Base-by-base conservation (phyloP, 2,329 filamentous ascomycete species). In the Talaromyces sp. region DNA sequence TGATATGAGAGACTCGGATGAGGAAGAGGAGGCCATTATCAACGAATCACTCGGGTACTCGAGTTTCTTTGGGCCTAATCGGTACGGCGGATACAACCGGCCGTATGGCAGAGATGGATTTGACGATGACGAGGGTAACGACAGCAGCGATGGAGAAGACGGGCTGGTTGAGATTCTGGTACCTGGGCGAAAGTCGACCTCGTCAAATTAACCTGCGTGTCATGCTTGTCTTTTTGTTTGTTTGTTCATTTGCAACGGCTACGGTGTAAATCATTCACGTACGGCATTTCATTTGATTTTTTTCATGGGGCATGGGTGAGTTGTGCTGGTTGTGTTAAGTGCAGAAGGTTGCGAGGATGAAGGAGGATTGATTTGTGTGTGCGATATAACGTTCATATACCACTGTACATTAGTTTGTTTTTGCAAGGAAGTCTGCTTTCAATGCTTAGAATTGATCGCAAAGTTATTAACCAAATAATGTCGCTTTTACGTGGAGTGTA, bases 21-120 rank as follows among this genome's bases (percentile, higher is more conserved):
- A 82, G 15, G 78, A 80, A 39, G 81, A 84, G 13, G 82, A 85
- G 5, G 82, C 75, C 27, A 74, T 78, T 42, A 76, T 85, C 30
- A 85, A 86, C 47, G 85, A 89, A 64, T 86, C 88, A 67, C 85
- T 89, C 75, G 87, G 86, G 15, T 88, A 89, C 62, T 89, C 89
- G 66, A 86, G 85, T 65, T 85, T 89, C 77, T 83, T 86, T 11
- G 85, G 68, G 2, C 64, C 71, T 10, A 69, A 63, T 13, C 68
- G 73, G 57, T 76, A 75, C 60, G 69, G 69, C 49, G 87, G 70
- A 77, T 81, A 57, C 77, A 75, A 65, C 52, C 68, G 67, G 62
- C 68, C 71, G 54, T 71, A 68, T 55, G 63, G 67, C 47, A 65
- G 69, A 11, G 68, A 66, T 30, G 57, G 44, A 52, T 74, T 72